Conservation (phyloP, 306 rosid genomes). For the Quercus rubra region DNA sequence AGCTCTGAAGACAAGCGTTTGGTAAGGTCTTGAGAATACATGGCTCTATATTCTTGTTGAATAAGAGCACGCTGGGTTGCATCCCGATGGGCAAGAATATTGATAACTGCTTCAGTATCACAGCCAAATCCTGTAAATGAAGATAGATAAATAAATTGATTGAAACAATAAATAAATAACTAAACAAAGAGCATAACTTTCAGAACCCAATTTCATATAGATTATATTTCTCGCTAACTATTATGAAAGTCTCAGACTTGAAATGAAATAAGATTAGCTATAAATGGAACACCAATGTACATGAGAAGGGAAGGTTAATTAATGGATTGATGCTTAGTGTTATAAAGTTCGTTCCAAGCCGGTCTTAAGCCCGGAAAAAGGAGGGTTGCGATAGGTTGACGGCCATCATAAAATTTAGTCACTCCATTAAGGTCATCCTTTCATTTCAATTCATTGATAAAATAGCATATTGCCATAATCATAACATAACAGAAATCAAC, state of each 20-base stretch:
- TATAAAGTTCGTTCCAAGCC: background rate
- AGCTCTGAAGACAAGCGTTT: slow-evolving; percentile 41
- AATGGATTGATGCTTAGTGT: background rate
- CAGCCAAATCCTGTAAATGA: slow-evolving; percentile 36
- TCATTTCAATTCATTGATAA: too few species aligned
- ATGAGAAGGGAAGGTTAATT: background rate
- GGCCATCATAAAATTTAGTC: background rate
- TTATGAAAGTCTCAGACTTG: background rate
- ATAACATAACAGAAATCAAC: too few species aligned
- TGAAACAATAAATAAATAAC: background rate
- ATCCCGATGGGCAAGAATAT: slow-evolving; percentile 38
- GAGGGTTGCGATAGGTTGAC: background rate
- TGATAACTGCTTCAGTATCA: slow-evolving; percentile 39
- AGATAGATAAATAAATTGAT: background rate
- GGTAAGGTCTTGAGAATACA: slow-evolving; percentile 29
- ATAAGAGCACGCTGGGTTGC: slow-evolving; percentile 38
- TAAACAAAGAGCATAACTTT: background rate
- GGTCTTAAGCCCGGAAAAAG: too few species aligned
- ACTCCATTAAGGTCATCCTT: background rate
- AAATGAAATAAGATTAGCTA: background rate
- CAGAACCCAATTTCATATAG: background rate
- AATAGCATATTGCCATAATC: too few species aligned
- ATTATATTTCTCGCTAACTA: background rate
- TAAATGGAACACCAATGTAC: background rate
- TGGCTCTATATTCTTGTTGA: slow-evolving; percentile 29